Percentiles rank a stretch among this genome's conserved stretches.
Evolutionary conservation across 495 filamentous ascomycete species (phyloP).

Genomic region (Podospora anserina): DNA sequence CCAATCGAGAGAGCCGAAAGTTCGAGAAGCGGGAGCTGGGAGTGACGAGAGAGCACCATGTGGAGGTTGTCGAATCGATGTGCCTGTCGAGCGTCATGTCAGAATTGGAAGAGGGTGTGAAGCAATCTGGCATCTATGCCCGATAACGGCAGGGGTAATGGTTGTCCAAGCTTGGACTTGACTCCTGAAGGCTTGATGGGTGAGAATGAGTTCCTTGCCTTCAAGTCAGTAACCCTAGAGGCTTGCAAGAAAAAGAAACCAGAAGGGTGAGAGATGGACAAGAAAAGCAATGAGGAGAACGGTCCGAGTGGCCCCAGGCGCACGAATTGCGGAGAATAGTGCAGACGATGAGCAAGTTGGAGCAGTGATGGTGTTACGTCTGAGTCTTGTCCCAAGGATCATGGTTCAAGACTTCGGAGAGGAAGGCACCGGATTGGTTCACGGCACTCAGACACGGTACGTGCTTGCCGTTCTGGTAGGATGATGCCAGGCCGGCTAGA

Average conservation of each 20-base stretch:
- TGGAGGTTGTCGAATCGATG: background rate
- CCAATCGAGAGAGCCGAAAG: background rate
- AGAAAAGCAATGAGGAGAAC: background rate
- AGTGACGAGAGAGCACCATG: background rate
- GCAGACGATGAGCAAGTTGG: background rate
- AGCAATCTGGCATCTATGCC: background rate
- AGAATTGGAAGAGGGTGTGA: background rate
- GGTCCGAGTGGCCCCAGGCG: background rate
- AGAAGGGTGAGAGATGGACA: background rate
- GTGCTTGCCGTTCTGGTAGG: no score
- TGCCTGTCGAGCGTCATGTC: background rate
- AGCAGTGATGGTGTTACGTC: background rate
- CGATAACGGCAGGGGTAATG: background rate
- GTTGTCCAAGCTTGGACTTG: background rate
- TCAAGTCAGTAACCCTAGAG: no score
- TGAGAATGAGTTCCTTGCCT: background rate
- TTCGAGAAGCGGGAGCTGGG: slow-evolving; percentile 1
- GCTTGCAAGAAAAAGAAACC: background rate
- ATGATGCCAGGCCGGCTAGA: no score
- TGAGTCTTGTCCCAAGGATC: background rate
- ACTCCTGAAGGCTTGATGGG: background rate
- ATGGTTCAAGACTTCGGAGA: background rate
- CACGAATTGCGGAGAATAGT: background rate
- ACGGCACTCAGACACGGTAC: no score
- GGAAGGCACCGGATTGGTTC: no score